phyloP scores from a whole-genome alignment of 1,284 basidiomycete species.

The Ceratorhiza oryzae-sativae region DNA sequence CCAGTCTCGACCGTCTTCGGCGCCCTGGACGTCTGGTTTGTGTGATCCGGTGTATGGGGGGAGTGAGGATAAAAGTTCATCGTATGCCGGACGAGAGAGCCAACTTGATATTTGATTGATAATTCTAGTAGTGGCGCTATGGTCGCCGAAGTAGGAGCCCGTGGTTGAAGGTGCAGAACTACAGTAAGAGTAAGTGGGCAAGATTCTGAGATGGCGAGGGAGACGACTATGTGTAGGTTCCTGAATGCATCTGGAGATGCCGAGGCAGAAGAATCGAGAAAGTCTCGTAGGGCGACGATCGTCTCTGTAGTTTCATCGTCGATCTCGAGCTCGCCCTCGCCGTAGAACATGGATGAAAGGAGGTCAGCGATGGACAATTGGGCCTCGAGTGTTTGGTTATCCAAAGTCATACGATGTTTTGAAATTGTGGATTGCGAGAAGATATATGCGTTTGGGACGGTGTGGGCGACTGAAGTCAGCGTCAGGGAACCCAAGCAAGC shows the following conservation, averaged over 20 bases:
- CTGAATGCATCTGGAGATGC: background rate
- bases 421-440: background rate
- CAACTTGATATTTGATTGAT: constrained; percentile 37
- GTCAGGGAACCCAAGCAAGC: no score
- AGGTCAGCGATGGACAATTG: constrained; percentile 22
- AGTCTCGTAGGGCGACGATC: constrained; percentile 1
- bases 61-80: constrained; percentile 22
- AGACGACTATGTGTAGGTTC: constrained; percentile 23
- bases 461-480: background rate
- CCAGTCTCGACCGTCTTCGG: constrained; percentile 36
- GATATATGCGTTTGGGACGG: background rate
- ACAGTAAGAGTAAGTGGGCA: background rate
- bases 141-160: background rate
- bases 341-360: constrained; percentile 32
- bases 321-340: constrained; percentile 32
- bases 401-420: background rate
- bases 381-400: background rate
- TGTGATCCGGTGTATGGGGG: constrained; percentile 4
- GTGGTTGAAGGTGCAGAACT: background rate
- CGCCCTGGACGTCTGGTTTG: constrained; percentile 17
- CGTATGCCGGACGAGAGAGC: constrained; percentile 34
- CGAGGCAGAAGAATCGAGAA: background rate
- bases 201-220: background rate
- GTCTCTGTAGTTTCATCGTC: constrained; percentile 12
- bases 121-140: constrained; percentile 11